These are phyloP conservation scores for Fimicolochytrium jonesii DNA, from an alignment of 192 early-diverging fungal genomes.

Conservation along the genomic window DNA sequence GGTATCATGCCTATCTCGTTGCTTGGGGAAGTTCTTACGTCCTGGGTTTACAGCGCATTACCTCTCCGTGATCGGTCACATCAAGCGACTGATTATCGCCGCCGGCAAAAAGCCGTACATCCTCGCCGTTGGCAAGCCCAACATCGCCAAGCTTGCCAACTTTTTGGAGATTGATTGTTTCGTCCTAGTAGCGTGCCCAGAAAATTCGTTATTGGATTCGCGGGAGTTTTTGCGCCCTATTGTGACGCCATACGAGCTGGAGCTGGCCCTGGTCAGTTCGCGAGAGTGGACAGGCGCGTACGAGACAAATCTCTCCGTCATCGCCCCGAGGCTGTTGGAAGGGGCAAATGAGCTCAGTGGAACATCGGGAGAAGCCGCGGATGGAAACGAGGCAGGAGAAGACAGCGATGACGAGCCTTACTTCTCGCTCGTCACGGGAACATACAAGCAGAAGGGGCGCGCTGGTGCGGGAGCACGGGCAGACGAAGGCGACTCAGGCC, in stretches of 20 bases:
- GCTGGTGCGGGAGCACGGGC: neutral
- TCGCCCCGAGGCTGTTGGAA: conserved; percentile 23
- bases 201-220: conserved; percentile 89
- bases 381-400: conserved; percentile 37
- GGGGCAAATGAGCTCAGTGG: conserved; percentile 32
- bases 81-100: conserved; percentile 70
- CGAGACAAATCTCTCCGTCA: conserved; percentile 32
- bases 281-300: conserved; percentile 42
- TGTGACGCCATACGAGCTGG: conserved; percentile 90
- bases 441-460: conserved; percentile 47
- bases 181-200: conserved; percentile 89
- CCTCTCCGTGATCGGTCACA: conserved; percentile 69
- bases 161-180: conserved; percentile 94
- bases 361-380: neutral
- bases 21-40: neutral
- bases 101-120: conserved; percentile 80
- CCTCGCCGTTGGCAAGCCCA: conserved; percentile 91
- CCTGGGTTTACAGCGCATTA: conserved; percentile 57
- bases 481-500: neutral
- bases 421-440: conserved; percentile 86
- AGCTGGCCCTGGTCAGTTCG: conserved; percentile 60
- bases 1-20: neutral
- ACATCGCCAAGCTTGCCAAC: conserved; percentile 94
- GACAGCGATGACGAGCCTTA: conserved; percentile 70
- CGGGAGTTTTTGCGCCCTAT: conserved; percentile 88